Evolutionary conservation across 2,329 filamentous ascomycete genomes (phyloP), one percentile per base, ranked within the genome.

Genomic region (Stagonosporopsis rhizophila): DNA sequence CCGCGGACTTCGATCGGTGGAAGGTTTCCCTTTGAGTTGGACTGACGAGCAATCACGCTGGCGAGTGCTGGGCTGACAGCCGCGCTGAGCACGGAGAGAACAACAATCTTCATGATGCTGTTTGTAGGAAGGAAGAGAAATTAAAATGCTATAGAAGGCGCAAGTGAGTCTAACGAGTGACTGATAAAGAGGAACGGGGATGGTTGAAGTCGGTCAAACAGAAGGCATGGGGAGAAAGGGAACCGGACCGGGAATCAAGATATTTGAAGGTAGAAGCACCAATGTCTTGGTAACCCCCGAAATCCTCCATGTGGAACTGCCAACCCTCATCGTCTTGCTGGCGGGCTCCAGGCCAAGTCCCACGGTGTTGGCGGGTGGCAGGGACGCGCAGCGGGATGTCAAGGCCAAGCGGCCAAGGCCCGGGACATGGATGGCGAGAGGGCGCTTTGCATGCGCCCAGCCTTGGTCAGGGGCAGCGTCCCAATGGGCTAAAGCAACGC

Each of bases 1-100:
- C 86, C 85, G 73, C 83, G 83, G 62, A 87, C 83, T 22, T 80
- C 81, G 66, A 88, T 79, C 11, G 83, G 73, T 9, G 82, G 80
- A 25, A 86, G 69, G 40, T 77, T 80, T 66, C 72, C 72, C 52
- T 72, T 67, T 12, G 41, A 46, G 34, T 11, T 39, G 30, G 61
- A 53, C 52, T 72, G 69, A 28, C 71, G 67, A 42, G 59, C 44
- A 32, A 68, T 46, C 22, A 64, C 47, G 49, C 53, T 61, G 37
- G 66, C 71, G 19, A 74, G 60, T 28, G 59, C 68, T 9, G 71
- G 66, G 40, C 62, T 64, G 35, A 73, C 56, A 20, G 62, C 64
- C 15, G 71, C 68, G 44, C 64, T 65, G 35, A 74, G 42, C 12
- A 64, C 45, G 59, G 69, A 64, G 52, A 73, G 55, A n/a, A 64